Conservation (phyloP, 306 rosid species). For the Lablab purpureus region DNA sequence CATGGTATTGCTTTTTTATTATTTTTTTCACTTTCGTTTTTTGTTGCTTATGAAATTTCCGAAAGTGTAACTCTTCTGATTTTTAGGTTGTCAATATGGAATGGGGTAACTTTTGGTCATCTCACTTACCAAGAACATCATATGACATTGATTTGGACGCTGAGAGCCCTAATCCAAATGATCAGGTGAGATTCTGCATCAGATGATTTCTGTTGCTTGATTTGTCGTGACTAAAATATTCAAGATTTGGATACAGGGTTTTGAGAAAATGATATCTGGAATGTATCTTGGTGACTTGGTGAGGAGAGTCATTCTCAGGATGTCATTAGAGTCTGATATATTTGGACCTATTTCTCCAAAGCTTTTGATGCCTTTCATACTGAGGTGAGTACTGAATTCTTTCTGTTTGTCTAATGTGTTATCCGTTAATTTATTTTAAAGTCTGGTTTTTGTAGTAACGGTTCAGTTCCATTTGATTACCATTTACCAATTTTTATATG, state of each 20-base stretch:
- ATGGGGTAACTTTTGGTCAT: constrained; percentile 96
- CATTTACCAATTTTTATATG: background rate
- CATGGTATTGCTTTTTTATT: constrained; percentile 70
- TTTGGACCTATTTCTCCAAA: constrained; percentile 70
- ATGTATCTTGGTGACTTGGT: constrained; percentile 96
- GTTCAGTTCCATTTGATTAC: background rate
- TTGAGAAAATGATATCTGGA: constrained; percentile 96
- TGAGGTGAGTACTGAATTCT: constrained; percentile 60
- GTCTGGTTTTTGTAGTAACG: background rate
- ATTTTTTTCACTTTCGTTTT: background rate
- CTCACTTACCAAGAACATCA: constrained; percentile 89
- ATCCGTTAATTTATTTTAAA: background rate
- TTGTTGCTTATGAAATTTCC: constrained; percentile 10
- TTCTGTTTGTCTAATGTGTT: constrained; percentile 2
- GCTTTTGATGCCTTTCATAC: constrained; percentile 67
- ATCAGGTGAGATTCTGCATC: constrained; percentile 66
- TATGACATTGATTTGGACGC: constrained; percentile 85
- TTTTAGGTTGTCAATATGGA: constrained; percentile 90
- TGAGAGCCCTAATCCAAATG: constrained; percentile 90
- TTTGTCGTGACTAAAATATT: constrained; percentile 38
- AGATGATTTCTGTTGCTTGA: constrained; percentile 32
- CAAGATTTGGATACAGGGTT: constrained; percentile 69
- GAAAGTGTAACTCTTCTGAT: background rate
- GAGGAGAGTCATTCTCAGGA: constrained; percentile 85
- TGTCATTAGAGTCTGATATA: constrained; percentile 75